These are phyloP conservation scores for Penicillium cosmopolitanum DNA, from an alignment of 495 filamentous ascomycete genomes.

Conservation along the genomic window DNA sequence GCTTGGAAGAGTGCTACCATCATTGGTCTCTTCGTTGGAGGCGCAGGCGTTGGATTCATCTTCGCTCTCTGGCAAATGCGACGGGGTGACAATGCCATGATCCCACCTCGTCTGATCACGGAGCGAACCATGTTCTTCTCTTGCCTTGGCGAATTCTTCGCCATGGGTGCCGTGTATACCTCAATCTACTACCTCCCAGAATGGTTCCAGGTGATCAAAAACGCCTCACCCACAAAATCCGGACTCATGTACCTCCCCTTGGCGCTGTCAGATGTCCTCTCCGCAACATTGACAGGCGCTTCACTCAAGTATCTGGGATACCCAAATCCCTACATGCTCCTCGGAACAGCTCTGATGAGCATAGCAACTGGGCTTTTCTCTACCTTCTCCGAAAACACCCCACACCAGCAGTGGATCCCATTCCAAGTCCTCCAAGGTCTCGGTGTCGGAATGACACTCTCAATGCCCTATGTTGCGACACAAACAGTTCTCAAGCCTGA, in stretches of 20 bases:
- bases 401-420: slow-evolving; percentile 11
- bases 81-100: slow-evolving; percentile 51
- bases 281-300: slow-evolving; percentile 4
- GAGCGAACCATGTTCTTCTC: slow-evolving; percentile 20
- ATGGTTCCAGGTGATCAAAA: slow-evolving; percentile 43
- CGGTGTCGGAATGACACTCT: slow-evolving; percentile 11
- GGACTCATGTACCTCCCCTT: slow-evolving; percentile 29
- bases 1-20: slow-evolving; percentile 21
- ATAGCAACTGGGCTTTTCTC: slow-evolving; percentile 13
- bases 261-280: slow-evolving; percentile 13
- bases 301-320: slow-evolving; percentile 11
- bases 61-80: slow-evolving; percentile 47
- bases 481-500: slow-evolving; percentile 13
- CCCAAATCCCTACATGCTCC: slow-evolving; percentile 8
- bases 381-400: slow-evolving; percentile 9
- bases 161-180: slow-evolving; percentile 26
- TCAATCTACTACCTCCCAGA: slow-evolving; percentile 38
- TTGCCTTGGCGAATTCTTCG: slow-evolving; percentile 17
- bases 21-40: slow-evolving; percentile 28
- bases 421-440: slow-evolving; percentile 15
- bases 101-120: slow-evolving; percentile 31
- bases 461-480: slow-evolving; percentile 13
- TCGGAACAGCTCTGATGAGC: slow-evolving; percentile 14
- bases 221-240: slow-evolving; percentile 28
- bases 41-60: slow-evolving; percentile 13